Base-by-base conservation (phyloP, 2,329 filamentous ascomycete species). In the Pseudohalonectria lignicola region DNA sequence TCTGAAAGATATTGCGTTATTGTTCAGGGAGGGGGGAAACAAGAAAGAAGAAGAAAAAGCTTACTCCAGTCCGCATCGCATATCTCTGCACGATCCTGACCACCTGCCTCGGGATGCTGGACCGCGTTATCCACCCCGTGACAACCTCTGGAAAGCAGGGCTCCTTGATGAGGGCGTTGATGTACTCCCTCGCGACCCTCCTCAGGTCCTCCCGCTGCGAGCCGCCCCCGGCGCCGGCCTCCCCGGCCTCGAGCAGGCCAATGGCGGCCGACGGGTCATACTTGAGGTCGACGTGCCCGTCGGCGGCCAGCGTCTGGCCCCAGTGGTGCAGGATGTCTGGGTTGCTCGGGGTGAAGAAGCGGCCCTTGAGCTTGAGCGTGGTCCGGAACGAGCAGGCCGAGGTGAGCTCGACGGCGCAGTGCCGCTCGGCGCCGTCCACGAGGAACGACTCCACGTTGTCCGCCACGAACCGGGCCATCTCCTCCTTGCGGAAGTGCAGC, bases 311-410 rank as follows among this genome's bases (percentile, higher is more conserved):
- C 33, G 54, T 57, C 47, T 70, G 45, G 41, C 71, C 70, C 62
- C 64, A 72, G 44, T 76, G 71, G 43, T 65, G 60, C 40, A 70
- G 47, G 16, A 69, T 63, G 7, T 72, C 68, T 18, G 51, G 45
- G 5, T 62, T 60, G 45, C 61, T 64, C 12, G 71, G 59, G 3
- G 63, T 66, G 50, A 75, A 76, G 51, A 73, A 69, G 41, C 64
- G 67, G 37, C 68, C 71, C 11, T 57, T 54, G 21, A 76, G 46
- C n/a, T 60, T 59, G 36, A 76, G 51, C 4, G 60, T 61, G 1
- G 63, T 56, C 10, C 51, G 48, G 45, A 76, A 71, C 1, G 52
- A 46, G 1, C 52, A 41, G 1, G 71, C 71, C 0, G 65, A 68
- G 30, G 64, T 68, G 10, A 76, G 55, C 51, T 67, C 61, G 12